Evolutionary conservation across 805 yeast genomes (phyloP).

Genomic region (Peterozyma xylosa): DNA sequence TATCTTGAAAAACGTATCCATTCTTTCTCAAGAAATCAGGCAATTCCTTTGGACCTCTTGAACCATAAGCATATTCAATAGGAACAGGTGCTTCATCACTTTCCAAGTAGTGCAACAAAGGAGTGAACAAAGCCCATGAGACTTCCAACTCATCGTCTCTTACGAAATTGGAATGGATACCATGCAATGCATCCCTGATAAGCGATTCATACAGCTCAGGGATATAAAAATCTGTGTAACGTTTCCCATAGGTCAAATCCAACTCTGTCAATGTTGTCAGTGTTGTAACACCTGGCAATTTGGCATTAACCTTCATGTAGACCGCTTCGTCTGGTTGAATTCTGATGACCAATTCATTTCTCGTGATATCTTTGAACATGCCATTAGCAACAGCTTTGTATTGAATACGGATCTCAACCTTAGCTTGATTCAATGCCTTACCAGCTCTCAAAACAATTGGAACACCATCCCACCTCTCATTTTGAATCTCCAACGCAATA

Average conservation of each 20-base stretch:
- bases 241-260: conserved; percentile 74
- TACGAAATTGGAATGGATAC: conserved; percentile 95
- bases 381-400: conserved; percentile 82
- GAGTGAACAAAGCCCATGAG: conserved; percentile 91
- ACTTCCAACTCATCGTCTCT: conserved; percentile 95
- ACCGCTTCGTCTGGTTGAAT: conserved; percentile 94
- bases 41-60: conserved; percentile 77
- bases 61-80: conserved; percentile 74
- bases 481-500: conserved; percentile 64
- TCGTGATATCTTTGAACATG: conserved; percentile 69
- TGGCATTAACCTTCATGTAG: conserved; percentile 87
- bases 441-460: conserved; percentile 96
- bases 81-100: conserved; percentile 62
- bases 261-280: conserved; percentile 81
- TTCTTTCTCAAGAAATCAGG: conserved; percentile 54
- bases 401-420: conserved; percentile 93
- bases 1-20: conserved; percentile 63
- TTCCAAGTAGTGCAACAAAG: conserved; percentile 76
- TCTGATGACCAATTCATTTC: conserved; percentile 91
- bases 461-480: conserved; percentile 98
- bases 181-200: conserved; percentile 82
- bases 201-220: conserved; percentile 98
- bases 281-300: conserved; percentile 86
- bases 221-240: conserved; percentile 86
- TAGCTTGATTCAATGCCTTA: conserved; percentile 90